A percentile compares a stretch with the other conserved stretches of the same genome.
Conservation (phyloP, 345 rosid species). For the Carallia brachiata region DNA sequence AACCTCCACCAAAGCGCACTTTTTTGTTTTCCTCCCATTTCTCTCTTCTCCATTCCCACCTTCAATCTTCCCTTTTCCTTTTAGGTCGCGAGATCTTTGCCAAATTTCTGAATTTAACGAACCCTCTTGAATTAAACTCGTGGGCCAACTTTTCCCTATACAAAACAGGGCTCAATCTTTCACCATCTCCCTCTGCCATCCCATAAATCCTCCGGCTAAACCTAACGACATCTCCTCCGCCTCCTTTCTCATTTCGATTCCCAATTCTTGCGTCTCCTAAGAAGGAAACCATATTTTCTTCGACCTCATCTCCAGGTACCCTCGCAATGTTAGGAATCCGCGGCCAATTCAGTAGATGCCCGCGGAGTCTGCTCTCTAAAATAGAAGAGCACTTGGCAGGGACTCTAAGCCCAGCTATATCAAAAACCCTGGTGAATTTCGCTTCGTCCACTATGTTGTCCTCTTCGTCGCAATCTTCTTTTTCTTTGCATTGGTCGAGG, state of each 20-base stretch:
- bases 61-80: slow-evolving; percentile 46
- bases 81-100: slow-evolving; percentile 73
- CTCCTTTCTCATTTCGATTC: slow-evolving; percentile 12
- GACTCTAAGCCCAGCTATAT: slow-evolving; percentile 63
- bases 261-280: slow-evolving; percentile 18
- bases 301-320: slow-evolving; percentile 75
- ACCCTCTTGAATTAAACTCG: slow-evolving; percentile 65
- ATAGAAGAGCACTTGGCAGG: slow-evolving; percentile 59
- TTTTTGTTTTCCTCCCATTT: slow-evolving; percentile 26
- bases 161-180: slow-evolving; percentile 50
- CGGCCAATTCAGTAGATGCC: slow-evolving; percentile 90
- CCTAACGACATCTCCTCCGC: slow-evolving; percentile 27
- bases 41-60: slow-evolving; percentile 24
- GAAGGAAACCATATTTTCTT: slow-evolving; percentile 37
- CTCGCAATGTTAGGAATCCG: slow-evolving; percentile 70
- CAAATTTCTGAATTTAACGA: slow-evolving; percentile 66
- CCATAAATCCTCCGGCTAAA: slow-evolving; percentile 45
- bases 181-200: slow-evolving; percentile 50
- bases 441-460: slow-evolving; percentile 35
- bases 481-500: slow-evolving; percentile 16
- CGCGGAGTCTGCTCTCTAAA: slow-evolving; percentile 74
- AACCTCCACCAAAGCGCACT: slow-evolving; percentile 56
- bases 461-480: slow-evolving; percentile 1
- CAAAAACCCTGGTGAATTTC: slow-evolving; percentile 58
- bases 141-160: slow-evolving; percentile 59